phyloP scores from a whole-genome alignment of 441 rosid genomes.

The Dalechampia spathulata region DNA sequence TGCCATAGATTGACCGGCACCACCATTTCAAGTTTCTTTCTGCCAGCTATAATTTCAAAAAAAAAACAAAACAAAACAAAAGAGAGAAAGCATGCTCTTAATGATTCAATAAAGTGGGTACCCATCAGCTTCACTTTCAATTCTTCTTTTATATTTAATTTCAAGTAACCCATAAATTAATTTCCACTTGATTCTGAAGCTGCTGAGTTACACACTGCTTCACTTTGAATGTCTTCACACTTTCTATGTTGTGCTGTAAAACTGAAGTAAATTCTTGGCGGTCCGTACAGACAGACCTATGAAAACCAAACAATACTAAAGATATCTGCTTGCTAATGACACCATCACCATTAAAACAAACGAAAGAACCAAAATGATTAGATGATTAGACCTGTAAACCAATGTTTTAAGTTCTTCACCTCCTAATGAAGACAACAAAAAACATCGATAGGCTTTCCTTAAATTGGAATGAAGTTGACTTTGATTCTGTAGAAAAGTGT shows the following conservation, averaged over 20 bases:
- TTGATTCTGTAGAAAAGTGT: too few species aligned
- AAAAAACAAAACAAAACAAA: too few species aligned
- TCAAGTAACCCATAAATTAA: not conserved
- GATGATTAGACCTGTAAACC: too few species aligned
- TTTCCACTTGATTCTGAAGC: not conserved
- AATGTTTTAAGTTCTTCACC: too few species aligned
- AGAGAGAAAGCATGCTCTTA: not conserved
- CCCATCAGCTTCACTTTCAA: not conserved
- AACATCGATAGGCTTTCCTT: not conserved
- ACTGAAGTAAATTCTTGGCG: too few species aligned
- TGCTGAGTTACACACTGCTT: not conserved
- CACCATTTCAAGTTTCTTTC: not conserved
- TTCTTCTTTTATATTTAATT: not conserved
- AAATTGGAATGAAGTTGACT: not conserved
- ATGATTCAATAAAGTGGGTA: not conserved
- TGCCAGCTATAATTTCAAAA: too few species aligned
- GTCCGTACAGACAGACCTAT: too few species aligned
- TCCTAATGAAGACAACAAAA: not conserved
- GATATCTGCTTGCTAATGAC: too few species aligned
- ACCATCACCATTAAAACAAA: too few species aligned
- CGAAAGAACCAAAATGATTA: too few species aligned
- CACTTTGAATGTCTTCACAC: not conserved
- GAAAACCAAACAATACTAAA: too few species aligned
- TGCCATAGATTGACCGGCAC: slow-evolving; percentile 10
- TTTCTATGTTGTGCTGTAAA: not conserved